Evolutionary conservation across 2,329 filamentous ascomycete genomes (phyloP).

Genomic region (Paracoccidioides brasiliensis): DNA sequence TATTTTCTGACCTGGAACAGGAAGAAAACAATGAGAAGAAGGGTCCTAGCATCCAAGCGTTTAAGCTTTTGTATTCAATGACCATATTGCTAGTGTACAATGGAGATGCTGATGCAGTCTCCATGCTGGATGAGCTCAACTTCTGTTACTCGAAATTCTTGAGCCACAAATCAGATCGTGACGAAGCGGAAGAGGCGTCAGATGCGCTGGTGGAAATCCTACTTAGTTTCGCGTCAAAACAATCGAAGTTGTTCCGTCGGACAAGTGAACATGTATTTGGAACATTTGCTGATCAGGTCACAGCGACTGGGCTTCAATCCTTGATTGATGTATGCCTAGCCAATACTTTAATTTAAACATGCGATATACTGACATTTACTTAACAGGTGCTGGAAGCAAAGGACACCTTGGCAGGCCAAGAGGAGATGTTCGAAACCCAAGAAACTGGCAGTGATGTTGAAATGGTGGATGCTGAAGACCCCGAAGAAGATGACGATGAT

Average conservation of each 20-base stretch:
- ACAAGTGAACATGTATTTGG: constrained; percentile 81
- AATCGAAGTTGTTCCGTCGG: constrained; percentile 70
- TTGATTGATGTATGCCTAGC: constrained; percentile 33
- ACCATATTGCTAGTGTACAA: constrained; percentile 83
- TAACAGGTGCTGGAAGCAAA: constrained; percentile 60
- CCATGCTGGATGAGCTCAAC: constrained; percentile 69
- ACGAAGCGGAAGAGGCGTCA: constrained; percentile 40
- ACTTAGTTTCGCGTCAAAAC: constrained; percentile 76
- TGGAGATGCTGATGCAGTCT: constrained; percentile 72
- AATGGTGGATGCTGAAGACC: constrained; percentile 20
- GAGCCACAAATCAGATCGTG: constrained; percentile 38
- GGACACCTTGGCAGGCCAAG: constrained; percentile 71
- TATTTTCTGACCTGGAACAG: constrained; percentile 18
- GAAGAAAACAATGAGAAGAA: constrained; percentile 41
- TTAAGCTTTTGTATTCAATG: constrained; percentile 71
- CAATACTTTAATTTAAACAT: background rate
- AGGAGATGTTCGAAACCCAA: constrained; percentile 67
- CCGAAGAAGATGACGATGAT: constrained; percentile 6
- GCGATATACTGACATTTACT: constrained; percentile 27
- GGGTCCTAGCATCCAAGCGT: constrained; percentile 40
- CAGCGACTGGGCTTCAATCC: constrained; percentile 55
- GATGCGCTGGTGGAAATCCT: constrained; percentile 75
- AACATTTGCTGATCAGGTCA: constrained; percentile 64
- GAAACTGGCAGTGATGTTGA: constrained; percentile 30
- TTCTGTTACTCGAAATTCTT: constrained; percentile 56